Base-by-base conservation (phyloP, 768 basidiomycete genomes). In the Pleurotus salmoneostramineus region DNA sequence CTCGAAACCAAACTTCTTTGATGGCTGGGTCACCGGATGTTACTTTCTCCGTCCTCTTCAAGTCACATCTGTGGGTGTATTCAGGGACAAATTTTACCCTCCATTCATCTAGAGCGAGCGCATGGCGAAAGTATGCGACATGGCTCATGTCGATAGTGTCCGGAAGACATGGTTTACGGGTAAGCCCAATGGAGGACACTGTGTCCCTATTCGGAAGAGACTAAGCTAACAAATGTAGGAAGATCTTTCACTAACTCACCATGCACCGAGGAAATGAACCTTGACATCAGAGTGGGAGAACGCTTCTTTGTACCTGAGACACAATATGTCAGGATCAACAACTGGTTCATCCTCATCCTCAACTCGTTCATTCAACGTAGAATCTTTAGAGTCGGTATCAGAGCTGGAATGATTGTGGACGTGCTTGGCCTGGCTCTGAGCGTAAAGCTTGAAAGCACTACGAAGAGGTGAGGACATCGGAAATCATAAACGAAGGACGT, bases 61-160 rank as follows among this genome's bases (percentile, higher is more conserved):
- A n/a, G n/a, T n/a, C n/a, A n/a, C n/a, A 35, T 33, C 49, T 27
- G 35, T 70, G 62, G 0, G 58, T 68, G 46, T 74, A 77, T 56
- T 80, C 77, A 0, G 79, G 79, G 2, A 77, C 58, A 59, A 79
- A 80, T 50, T 79, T 80, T 43, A 79, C 77, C 5, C 80, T 71
- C 27, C 72, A 66, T 47, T 80, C 80, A 57, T 80, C 79, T 31
- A 80, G 65, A 0, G 80, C 79, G 4, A 80, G 65, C 0, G 77
- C 79, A 62, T 80, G 79, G 5, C 78, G 72, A 56, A 80, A 79
- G 46, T 68, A 70, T 42, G 43, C 74, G 76, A 6, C 79, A 66
- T 50, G 76, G 58, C 61, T 61, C 17, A 34, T 44, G 1, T 60
- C 55, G 47, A 61, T 67, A 5, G 74, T 74, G 17, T 58, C 60